phyloP scores from a whole-genome alignment of 371 early-diverging fungal genomes.

The Actinomortierella ambigua region DNA sequence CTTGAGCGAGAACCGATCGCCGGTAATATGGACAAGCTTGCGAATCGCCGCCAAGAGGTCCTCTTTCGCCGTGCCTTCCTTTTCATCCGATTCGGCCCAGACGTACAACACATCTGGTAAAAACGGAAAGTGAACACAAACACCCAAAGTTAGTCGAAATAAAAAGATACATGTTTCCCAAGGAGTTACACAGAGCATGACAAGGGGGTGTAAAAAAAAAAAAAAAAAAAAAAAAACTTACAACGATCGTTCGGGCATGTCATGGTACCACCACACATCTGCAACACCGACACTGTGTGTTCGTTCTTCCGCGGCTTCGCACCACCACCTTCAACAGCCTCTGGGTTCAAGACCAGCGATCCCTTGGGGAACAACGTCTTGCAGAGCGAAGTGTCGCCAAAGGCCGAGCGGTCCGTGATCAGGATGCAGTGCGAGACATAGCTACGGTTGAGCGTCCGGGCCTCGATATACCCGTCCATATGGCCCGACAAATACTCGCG shows the following conservation, averaged over 20 bases:
- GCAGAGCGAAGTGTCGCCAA: conserved; percentile 49
- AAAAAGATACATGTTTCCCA: not conserved
- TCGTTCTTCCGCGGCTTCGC: conserved; percentile 32
- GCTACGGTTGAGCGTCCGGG: conserved; percentile 48
- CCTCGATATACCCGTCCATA: conserved; percentile 45
- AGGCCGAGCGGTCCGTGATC: conserved; percentile 52
- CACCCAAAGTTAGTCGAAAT: not conserved
- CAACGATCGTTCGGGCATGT: conserved; percentile 67
- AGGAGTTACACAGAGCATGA: too few relatives aligned
- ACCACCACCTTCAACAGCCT: conserved; percentile 33
- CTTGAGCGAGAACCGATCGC: conserved; percentile 30
- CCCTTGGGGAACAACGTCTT: conserved; percentile 63
- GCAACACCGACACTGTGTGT: conserved; percentile 56
- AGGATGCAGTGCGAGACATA: conserved; percentile 55
- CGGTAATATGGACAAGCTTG: conserved; percentile 42
- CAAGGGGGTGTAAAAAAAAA: too few relatives aligned
- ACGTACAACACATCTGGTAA: conserved; percentile 28
- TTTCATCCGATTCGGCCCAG: conserved; percentile 34
- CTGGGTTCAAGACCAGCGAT: conserved; percentile 49
- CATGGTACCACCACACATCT: conserved; percentile 64
- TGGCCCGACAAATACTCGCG: conserved; percentile 56
- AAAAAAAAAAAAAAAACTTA: conserved; percentile 37
- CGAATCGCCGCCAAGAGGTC: conserved; percentile 39
- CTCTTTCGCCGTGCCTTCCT: conserved; percentile 28
- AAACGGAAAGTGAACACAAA: conserved; percentile 35